These are phyloP conservation scores for Talaromyces albobiverticillius DNA, from an alignment of 2,329 filamentous ascomycete species.

Conservation along the genomic window DNA sequence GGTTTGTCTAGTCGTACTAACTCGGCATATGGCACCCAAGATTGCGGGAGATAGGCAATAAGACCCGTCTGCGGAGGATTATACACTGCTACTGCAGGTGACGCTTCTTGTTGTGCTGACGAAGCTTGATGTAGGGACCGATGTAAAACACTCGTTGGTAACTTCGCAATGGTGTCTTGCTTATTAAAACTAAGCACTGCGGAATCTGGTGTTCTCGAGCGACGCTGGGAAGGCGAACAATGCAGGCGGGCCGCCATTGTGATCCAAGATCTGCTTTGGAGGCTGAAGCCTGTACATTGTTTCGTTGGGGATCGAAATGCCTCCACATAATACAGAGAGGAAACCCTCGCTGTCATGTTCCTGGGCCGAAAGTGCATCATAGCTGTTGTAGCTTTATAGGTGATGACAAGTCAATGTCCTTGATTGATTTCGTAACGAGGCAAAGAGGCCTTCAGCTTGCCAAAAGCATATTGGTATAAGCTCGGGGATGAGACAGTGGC, in stretches of 20 bases:
- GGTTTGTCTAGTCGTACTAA: constrained; percentile 51
- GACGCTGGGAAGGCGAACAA: background rate
- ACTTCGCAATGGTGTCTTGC: background rate
- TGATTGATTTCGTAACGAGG: background rate
- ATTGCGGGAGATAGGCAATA: constrained; percentile 44
- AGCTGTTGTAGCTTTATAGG: background rate
- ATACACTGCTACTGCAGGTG: constrained; percentile 30
- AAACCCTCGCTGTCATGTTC: background rate
- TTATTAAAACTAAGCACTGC: background rate
- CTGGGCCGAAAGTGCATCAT: constrained; percentile 1
- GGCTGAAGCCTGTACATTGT: background rate
- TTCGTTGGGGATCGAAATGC: background rate
- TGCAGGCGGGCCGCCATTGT: background rate
- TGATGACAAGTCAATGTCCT: background rate
- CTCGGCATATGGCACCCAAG: constrained; percentile 51
- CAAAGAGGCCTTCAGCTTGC: background rate
- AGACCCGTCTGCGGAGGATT: constrained; percentile 46
- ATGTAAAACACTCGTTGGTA: background rate
- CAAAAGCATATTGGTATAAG: background rate
- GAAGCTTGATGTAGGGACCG: constrained; percentile 5
- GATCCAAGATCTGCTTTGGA: background rate
- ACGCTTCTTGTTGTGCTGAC: background rate
- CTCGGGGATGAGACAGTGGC: background rate
- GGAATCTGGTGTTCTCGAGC: background rate
- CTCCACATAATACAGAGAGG: background rate